These are phyloP conservation scores for Metschnikowia anglica DNA, from an alignment of 805 yeast genomes.

Conservation along the genomic window DNA sequence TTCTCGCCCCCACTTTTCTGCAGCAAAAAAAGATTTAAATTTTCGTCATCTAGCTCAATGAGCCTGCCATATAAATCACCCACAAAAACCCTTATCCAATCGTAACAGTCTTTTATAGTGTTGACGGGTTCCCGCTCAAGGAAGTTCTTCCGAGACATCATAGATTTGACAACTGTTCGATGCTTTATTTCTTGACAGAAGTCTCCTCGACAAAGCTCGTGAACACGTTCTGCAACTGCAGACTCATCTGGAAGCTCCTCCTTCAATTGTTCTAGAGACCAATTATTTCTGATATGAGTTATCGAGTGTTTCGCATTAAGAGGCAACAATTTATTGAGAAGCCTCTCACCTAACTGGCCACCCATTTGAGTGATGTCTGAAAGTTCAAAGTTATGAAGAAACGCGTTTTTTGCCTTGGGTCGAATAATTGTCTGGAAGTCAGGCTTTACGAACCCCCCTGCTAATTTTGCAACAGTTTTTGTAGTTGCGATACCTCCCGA, in stretches of 20 bases:
- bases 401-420: slow-evolving; percentile 45
- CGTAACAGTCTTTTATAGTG: slow-evolving; percentile 53
- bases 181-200: slow-evolving; percentile 53
- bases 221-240: slow-evolving; percentile 54
- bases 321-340: slow-evolving; percentile 49
- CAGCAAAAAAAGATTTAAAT: slow-evolving; percentile 29
- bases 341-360: slow-evolving; percentile 74
- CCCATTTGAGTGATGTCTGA: slow-evolving; percentile 89
- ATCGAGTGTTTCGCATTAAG: slow-evolving; percentile 48
- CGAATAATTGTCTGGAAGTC: slow-evolving; percentile 77
- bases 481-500: slow-evolving; percentile 84
- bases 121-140: slow-evolving; percentile 51
- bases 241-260: slow-evolving; percentile 39
- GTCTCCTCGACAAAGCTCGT: slow-evolving; percentile 63
- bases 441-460: slow-evolving; percentile 84
- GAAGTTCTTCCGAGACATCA: slow-evolving; percentile 87
- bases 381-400: slow-evolving; percentile 60
- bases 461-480: slow-evolving; percentile 80
- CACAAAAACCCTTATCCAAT: slow-evolving; percentile 81
- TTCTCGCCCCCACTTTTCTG: slow-evolving; percentile 24
- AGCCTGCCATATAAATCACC: slow-evolving; percentile 75
- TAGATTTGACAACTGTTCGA: slow-evolving; percentile 69
- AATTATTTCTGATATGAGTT: slow-evolving; percentile 50
- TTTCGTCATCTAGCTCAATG: slow-evolving; percentile 72
- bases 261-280: slow-evolving; percentile 29